Evolutionary conservation across 2,329 filamentous ascomycete genomes (phyloP).

Genomic region (Aspergillus caelatus): DNA sequence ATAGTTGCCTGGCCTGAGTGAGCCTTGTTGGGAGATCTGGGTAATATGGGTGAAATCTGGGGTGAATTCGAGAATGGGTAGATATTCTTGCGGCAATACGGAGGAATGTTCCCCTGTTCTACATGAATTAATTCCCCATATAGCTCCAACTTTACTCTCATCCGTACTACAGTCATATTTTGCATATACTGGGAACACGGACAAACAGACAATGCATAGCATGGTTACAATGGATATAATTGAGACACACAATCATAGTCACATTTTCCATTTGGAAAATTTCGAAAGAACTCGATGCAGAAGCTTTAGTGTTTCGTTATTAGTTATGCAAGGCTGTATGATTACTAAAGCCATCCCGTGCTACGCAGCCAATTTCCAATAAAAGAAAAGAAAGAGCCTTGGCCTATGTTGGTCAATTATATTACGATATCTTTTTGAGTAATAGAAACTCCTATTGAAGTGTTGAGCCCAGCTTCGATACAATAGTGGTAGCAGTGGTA

Average conservation of each 20-base stretch:
- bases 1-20: neutral
- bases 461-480: neutral
- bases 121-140: neutral
- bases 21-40: neutral
- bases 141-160: neutral
- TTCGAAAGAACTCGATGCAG: neutral
- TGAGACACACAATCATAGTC: neutral
- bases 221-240: neutral
- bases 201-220: neutral
- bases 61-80: no score
- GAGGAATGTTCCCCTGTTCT: neutral
- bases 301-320: neutral
- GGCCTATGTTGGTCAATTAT: neutral
- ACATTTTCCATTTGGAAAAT: neutral
- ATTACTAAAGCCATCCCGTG: neutral
- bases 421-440: neutral
- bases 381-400: neutral
- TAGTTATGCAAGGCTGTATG: neutral
- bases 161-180: neutral
- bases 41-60: neutral
- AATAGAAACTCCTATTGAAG: neutral
- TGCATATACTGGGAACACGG: neutral
- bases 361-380: neutral
- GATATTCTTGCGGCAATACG: neutral
- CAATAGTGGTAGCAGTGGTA: neutral